Evolutionary conservation across 164 flowering plant genomes (phyloP).

Genomic region (Kingdonia uniflora): DNA sequence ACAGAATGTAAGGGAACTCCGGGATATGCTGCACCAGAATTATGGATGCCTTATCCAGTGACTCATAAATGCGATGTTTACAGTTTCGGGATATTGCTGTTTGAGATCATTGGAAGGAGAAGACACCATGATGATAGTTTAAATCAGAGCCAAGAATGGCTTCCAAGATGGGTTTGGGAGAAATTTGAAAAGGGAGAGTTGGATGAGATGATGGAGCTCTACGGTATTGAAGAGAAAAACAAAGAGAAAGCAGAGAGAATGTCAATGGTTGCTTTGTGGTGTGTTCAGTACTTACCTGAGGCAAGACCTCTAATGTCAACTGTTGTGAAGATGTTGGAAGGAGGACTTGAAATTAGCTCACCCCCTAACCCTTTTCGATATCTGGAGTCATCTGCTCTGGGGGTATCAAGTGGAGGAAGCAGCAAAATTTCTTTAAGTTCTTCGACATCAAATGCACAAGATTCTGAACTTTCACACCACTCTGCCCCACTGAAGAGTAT

Average conservation of each 20-base stretch:
- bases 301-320: slow-evolving; percentile 9
- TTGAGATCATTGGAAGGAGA: slow-evolving; percentile 16
- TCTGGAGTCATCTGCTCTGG: slow-evolving; percentile 1
- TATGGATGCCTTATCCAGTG: slow-evolving; percentile 10
- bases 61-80: slow-evolving; percentile 20
- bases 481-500: not conserved
- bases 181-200: slow-evolving; percentile 5
- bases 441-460: not conserved
- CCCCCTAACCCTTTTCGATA: slow-evolving; percentile 10
- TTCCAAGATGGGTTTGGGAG: slow-evolving; percentile 15
- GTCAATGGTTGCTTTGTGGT: slow-evolving; percentile 13
- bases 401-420: not conserved
- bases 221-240: slow-evolving; percentile 11
- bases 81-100: slow-evolving; percentile 23
- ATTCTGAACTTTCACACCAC: slow-evolving; percentile 4
- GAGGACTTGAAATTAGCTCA: slow-evolving; percentile 7
- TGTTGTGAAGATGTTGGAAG: slow-evolving; percentile 14
- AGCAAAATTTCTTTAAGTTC: not conserved
- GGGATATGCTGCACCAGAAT: slow-evolving; percentile 25
- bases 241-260: slow-evolving; percentile 8
- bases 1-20: slow-evolving; percentile 20
- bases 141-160: slow-evolving; percentile 5
- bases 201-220: slow-evolving; percentile 4
- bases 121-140: slow-evolving; percentile 5
- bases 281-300: slow-evolving; percentile 12